These are phyloP conservation scores for Globisporangium viniferum DNA, from an alignment of 352 stramenopile species.

Conservation along the genomic window DNA sequence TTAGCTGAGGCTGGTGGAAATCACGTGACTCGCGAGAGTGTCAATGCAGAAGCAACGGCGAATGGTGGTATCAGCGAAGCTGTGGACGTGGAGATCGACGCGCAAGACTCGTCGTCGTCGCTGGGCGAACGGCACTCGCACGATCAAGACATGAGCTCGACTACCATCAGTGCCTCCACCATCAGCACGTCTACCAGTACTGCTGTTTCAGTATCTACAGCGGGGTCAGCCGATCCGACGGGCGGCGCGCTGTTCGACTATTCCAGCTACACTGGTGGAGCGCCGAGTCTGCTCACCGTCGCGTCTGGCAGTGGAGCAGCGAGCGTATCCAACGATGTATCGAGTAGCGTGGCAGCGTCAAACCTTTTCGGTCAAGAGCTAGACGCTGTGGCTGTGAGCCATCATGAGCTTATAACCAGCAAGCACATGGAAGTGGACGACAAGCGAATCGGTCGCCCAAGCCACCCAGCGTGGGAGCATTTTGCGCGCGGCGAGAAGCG, in stretches of 20 bases:
- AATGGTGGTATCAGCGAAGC: not conserved
- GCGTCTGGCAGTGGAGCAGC: not conserved
- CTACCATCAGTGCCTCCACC: not conserved
- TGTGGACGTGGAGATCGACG: not conserved
- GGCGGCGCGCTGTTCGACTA: slow-evolving; percentile 36
- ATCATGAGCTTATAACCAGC: slow-evolving; percentile 7
- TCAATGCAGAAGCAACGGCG: not conserved
- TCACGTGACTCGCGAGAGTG: not conserved
- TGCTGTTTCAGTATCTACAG: not conserved
- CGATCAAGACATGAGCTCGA: not conserved
- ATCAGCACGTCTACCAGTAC: not conserved
- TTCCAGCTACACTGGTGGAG: slow-evolving; percentile 45
- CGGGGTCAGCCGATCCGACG: slow-evolving; percentile 6
- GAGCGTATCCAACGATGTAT: not conserved
- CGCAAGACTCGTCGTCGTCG: slow-evolving; percentile 12
- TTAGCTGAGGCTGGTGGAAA: not conserved
- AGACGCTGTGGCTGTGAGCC: slow-evolving; percentile 13
- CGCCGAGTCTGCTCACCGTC: slow-evolving; percentile 31
- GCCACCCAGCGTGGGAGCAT: slow-evolving; percentile 74
- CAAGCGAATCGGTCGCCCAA: slow-evolving; percentile 70
- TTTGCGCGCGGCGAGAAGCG: slow-evolving; percentile 76
- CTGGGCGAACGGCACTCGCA: not conserved
- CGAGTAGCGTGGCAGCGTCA: not conserved
- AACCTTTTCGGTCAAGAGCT: slow-evolving; percentile 19
- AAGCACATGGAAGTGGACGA: slow-evolving; percentile 34